Evolutionary conservation across 2,329 filamentous ascomycete species (phyloP).

Genomic region (Sarocladium strictum): DNA sequence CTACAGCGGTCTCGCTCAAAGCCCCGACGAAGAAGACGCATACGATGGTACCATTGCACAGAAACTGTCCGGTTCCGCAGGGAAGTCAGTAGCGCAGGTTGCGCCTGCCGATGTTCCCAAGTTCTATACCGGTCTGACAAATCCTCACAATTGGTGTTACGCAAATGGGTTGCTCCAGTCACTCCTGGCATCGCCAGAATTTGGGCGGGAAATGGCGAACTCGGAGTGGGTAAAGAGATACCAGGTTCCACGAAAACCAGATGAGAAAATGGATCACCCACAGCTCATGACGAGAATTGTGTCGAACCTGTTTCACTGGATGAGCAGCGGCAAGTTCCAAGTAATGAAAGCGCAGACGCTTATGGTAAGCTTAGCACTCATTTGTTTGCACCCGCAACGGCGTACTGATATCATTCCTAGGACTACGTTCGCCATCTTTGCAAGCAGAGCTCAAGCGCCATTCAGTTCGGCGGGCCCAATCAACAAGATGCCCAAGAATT

Average conservation of each 20-base stretch:
- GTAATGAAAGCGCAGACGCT: slow-evolving; percentile 49
- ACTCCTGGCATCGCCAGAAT: slow-evolving; percentile 64
- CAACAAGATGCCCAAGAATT: slow-evolving; percentile 95
- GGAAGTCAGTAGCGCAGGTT: slow-evolving; percentile 4
- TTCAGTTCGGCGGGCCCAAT: slow-evolving; percentile 60
- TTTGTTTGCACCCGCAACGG: not conserved
- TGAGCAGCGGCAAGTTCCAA: slow-evolving; percentile 43
- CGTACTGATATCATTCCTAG: slow-evolving; percentile 23
- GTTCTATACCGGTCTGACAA: slow-evolving; percentile 60
- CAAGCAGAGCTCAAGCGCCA: slow-evolving; percentile 20
- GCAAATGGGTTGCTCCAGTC: slow-evolving; percentile 89
- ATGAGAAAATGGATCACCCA: slow-evolving; percentile 45
- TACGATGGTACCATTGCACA: slow-evolving; percentile 27
- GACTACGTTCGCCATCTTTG: slow-evolving; percentile 46
- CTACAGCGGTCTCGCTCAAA: slow-evolving; percentile 66
- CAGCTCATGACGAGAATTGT: slow-evolving; percentile 57
- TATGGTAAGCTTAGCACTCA: slow-evolving; percentile 39
- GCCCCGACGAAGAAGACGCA: slow-evolving; percentile 27
- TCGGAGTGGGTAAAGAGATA: slow-evolving; percentile 55
- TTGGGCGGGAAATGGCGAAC: slow-evolving; percentile 60
- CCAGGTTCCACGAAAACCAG: slow-evolving; percentile 61
- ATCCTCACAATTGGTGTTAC: slow-evolving; percentile 81
- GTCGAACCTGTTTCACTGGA: slow-evolving; percentile 53
- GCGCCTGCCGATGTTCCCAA: slow-evolving; percentile 15
- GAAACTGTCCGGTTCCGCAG: not conserved